Conservation (phyloP, 305 asterid species). For the Salvia sclarea region DNA sequence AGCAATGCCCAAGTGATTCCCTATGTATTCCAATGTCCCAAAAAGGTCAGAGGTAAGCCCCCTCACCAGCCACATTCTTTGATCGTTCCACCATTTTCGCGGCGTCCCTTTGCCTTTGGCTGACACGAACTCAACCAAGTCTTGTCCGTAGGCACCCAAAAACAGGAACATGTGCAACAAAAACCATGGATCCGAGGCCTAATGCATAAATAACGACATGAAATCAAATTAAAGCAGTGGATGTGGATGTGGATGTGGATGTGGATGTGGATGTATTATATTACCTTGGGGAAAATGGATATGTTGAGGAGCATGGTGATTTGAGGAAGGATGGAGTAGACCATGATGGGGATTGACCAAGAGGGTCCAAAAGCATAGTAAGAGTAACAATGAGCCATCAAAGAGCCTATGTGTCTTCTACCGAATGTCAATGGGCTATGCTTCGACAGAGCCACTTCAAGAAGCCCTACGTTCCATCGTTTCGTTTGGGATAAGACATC, state of each 20-base stretch:
- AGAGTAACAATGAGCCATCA: conserved; percentile 51
- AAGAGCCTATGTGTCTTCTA: conserved; percentile 33
- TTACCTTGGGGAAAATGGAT: conserved; percentile 53
- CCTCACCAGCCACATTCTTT: conserved; percentile 51
- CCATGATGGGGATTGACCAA: conserved; percentile 44
- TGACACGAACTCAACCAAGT: conserved; percentile 43
- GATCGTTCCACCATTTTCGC: conserved; percentile 51
- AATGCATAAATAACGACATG: too few species aligned
- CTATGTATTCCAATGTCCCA: conserved; percentile 44
- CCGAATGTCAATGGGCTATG: conserved; percentile 42
- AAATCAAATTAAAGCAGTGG: too few species aligned
- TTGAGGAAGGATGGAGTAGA: conserved; percentile 54
- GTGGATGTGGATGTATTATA: too few species aligned
- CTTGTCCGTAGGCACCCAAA: conserved; percentile 50
- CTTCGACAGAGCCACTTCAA: conserved; percentile 49
- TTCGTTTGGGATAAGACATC: conserved; percentile 46
- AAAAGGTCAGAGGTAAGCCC: conserved; percentile 43
- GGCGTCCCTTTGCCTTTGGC: conserved; percentile 36
- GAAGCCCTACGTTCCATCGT: conserved; percentile 54
- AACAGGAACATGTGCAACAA: conserved; percentile 40
- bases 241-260: too few species aligned
- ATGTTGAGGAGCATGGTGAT: conserved; percentile 35
- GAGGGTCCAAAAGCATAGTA: conserved; percentile 52
- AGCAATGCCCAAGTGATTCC: conserved; percentile 41
- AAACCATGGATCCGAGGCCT: conserved; percentile 51